phyloP scores from a whole-genome alignment of 495 filamentous ascomycete genomes.

The Hypoxylon lenormandii region DNA sequence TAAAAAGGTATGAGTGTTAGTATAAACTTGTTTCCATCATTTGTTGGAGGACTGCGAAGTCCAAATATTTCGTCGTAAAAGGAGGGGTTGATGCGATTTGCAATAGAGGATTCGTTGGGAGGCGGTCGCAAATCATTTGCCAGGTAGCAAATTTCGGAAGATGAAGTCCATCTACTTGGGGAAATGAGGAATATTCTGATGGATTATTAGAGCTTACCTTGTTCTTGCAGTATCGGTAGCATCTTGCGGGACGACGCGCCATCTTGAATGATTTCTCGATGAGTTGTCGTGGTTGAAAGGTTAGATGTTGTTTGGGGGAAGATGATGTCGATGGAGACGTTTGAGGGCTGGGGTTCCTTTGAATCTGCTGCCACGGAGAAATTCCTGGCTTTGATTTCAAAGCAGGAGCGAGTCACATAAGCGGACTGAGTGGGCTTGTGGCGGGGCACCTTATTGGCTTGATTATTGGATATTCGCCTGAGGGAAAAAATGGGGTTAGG shows the following conservation, averaged over 20 bases:
- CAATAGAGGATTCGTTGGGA: conserved; percentile 1
- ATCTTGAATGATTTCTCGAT: conserved; percentile 79
- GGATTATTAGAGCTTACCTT: conserved; percentile 74
- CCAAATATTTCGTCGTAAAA: neutral
- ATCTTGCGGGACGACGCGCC: conserved; percentile 97
- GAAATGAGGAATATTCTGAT: conserved; percentile 10
- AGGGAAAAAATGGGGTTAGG: conserved; percentile 58
- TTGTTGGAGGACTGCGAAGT: neutral
- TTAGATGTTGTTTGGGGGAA: conserved; percentile 57
- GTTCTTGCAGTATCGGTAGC: conserved; percentile 99
- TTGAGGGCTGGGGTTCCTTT: conserved; percentile 49
- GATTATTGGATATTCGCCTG: conserved; percentile 24
- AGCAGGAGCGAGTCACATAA: conserved; percentile 52
- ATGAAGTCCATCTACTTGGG: conserved; percentile 6
- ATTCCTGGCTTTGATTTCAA: conserved; percentile 59
- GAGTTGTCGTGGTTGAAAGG: conserved; percentile 57
- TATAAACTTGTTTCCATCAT: conserved; percentile 6
- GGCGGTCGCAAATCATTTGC: conserved; percentile 31
- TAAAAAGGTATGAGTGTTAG: conserved; percentile 61
- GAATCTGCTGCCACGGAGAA: conserved; percentile 39
- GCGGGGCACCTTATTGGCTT: conserved; percentile 38
- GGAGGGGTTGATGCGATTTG: conserved; percentile 8
- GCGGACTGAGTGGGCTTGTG: conserved; percentile 38
- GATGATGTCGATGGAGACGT: conserved; percentile 45
- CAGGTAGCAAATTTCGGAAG: conserved; percentile 14